A percentile compares a stretch with the other conserved stretches of the same genome.
Conservation (phyloP, 257 asterid species). For the Solanum boliviense region DNA sequence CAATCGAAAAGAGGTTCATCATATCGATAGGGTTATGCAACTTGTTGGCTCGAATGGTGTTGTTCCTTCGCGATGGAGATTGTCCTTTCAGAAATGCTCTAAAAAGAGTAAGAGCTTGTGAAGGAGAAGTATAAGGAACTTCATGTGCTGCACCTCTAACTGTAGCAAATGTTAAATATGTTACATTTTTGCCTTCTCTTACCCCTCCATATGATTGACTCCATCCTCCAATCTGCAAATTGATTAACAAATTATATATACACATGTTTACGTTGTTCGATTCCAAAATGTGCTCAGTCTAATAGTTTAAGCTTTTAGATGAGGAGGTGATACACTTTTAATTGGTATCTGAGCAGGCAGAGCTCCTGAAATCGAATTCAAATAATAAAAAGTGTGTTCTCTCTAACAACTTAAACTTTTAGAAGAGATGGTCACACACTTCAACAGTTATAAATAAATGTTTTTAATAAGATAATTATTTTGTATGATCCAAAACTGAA, state of each 20-base stretch:
- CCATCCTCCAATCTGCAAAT: slow-evolving; percentile 13
- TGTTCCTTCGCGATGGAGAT: slow-evolving; percentile 2
- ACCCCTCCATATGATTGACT: slow-evolving; percentile 3
- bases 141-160: slow-evolving; percentile 16
- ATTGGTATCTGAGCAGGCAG: too few species aligned
- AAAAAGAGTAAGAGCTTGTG: slow-evolving; percentile 13
- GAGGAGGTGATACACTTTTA: not conserved
- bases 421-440: too few species aligned
- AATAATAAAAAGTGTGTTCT: too few species aligned
- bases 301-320: too few species aligned
- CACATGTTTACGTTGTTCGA: not conserved
- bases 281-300: not conserved
- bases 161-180: slow-evolving; percentile 13
- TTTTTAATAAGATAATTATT: rapidly evolving
- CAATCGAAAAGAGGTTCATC: not conserved
- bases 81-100: slow-evolving; percentile 2
- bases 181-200: not conserved
- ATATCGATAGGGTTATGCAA: not conserved
- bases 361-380: too few species aligned
- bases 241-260: not conserved
- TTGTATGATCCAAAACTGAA: rapidly evolving
- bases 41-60: not conserved
- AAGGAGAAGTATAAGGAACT: slow-evolving; percentile 20
- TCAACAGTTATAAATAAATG: rapidly evolving
- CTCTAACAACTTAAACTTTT: too few species aligned